A percentile compares a stretch with the other conserved stretches of the same genome.
Evolutionary conservation across 441 rosid species (phyloP).

Genomic region (Bocquillonia castaneifolia): DNA sequence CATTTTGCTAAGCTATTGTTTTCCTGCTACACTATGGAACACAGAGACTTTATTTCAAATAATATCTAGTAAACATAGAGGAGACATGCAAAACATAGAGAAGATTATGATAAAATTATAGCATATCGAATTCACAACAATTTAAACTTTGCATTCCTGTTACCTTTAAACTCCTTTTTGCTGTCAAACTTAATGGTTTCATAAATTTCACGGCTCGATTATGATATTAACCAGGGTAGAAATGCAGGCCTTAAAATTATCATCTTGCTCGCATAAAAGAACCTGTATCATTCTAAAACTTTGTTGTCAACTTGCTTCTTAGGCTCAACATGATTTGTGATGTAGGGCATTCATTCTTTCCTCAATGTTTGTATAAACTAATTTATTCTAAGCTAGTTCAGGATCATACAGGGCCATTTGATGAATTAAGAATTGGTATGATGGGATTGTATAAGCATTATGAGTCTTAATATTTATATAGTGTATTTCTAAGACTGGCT

Average conservation of each 20-base stretch:
- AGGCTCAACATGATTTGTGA: background rate
- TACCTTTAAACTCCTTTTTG: background rate
- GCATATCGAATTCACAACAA: background rate
- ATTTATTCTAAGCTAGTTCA: background rate
- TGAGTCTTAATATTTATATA: conserved; percentile 2
- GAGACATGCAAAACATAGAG: too few species aligned
- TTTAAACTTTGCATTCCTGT: too few species aligned
- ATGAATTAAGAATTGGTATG: background rate
- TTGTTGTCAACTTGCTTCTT: background rate
- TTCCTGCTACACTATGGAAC: background rate
- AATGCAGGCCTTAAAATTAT: background rate
- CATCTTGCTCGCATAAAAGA: background rate
- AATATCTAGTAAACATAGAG: background rate
- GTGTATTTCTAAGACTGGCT: conserved; percentile 18
- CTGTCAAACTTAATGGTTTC: background rate
- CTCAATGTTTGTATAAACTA: background rate
- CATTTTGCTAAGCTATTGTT: too few species aligned
- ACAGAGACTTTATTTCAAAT: background rate
- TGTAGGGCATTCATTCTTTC: background rate
- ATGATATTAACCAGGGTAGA: background rate
- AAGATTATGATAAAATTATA: background rate
- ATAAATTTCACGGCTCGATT: background rate
- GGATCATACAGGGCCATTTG: background rate
- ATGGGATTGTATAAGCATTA: background rate
- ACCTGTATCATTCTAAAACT: background rate